These are phyloP conservation scores for Buddleja alternifolia DNA, from an alignment of 257 asterid species.

Conservation along the genomic window DNA sequence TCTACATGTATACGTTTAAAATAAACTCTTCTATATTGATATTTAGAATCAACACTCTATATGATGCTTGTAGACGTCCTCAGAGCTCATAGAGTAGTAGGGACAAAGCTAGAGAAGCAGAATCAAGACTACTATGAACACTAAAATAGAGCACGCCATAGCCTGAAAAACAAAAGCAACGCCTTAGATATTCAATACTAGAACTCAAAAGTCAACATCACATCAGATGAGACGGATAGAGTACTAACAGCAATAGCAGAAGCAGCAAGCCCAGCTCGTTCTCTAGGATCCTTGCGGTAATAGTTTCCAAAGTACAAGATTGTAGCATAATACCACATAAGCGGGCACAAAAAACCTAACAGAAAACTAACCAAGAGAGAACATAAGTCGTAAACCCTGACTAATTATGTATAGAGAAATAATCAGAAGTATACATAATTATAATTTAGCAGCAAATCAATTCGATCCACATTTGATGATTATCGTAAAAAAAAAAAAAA, in stretches of 20 bases:
- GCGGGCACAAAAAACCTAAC: constrained; percentile 80
- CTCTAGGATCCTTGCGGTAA: constrained; percentile 94
- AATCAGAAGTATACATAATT: too few relatives aligned
- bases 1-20: constrained; percentile 22
- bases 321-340: constrained; percentile 94
- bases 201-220: neutral
- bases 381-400: too few relatives aligned
- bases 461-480: too few relatives aligned
- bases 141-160: constrained; percentile 57
- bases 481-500: too few relatives aligned
- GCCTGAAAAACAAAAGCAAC: constrained; percentile 49
- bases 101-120: constrained; percentile 47
- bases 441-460: too few relatives aligned
- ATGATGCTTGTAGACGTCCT: constrained; percentile 10
- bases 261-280: constrained; percentile 98
- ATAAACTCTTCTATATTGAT: too few relatives aligned
- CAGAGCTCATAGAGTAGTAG: constrained; percentile 23
- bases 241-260: constrained; percentile 87
- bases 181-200: constrained; percentile 19
- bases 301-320: constrained; percentile 82
- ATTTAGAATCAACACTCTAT: constrained; percentile 25
- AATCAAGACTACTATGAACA: constrained; percentile 50
- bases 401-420: too few relatives aligned
- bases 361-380: constrained; percentile 51
- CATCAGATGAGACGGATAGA: neutral